Evolutionary conservation across 768 basidiomycete genomes (phyloP), one percentile per base, ranked within the genome.

Genomic region (Lyophyllum decastes): DNA sequence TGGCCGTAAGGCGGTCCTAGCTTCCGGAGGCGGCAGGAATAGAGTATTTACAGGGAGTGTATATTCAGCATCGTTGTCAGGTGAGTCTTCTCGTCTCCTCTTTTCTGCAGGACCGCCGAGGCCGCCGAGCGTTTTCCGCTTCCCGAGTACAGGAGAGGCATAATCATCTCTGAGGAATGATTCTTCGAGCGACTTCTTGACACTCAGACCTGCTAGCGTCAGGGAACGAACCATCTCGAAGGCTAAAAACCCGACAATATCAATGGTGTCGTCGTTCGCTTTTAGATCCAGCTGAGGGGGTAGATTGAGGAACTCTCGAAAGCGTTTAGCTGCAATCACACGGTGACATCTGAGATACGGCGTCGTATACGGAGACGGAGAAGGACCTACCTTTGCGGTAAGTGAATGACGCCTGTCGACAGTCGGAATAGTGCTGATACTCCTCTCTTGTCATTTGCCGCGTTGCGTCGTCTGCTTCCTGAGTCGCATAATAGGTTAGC

Each of bases 201-300:
- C 88, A 27, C 88, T 85, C 35, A 95, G 82, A 2, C 93, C 95
- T 1, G 91, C 92, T 41, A 96, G 81, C 0, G 94, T 95, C 48
- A 98, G 82, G 2, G 93, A 92, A 50, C 95, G 88, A 27, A 98
- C 95, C 88, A 96, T 95, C 72, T 98, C 95, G 73, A 96, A 98
- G 0, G 94, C 90, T 44, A 98, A 85, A 76, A 98, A 98, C 24
- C 95, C 95, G 65, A 98, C 93, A 58, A 97, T 95, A 68, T 98
- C 95, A 66, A 95, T 80, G 2, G 95, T 95, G 71, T 97, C 95
- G 71, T 97, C 95, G 72, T 90, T 92, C 27, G 91, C 86, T 74
- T 91, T 92, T 59, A 94, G 81, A 66, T 97, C 94, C 43, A 96
- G 84, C 59, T 92, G 88, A 0, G 89, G 66, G 2, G 94, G 91